A percentile compares a stretch with the other conserved stretches of the same genome.
Conservation (phyloP, 805 yeast genomes). For the Hanseniaspora occidentalis region DNA sequence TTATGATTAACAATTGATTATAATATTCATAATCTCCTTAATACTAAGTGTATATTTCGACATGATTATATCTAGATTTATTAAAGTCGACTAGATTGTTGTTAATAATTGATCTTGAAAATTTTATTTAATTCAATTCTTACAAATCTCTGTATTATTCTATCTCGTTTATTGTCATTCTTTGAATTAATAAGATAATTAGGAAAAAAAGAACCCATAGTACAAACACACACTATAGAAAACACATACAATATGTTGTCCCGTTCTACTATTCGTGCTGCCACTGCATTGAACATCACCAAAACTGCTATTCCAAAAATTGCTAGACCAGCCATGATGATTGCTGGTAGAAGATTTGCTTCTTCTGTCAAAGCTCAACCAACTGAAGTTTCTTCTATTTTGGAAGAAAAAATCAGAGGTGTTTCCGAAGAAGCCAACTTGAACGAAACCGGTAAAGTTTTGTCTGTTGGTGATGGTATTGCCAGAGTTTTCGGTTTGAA, state of each 20-base stretch:
- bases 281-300: constrained; percentile 41
- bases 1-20: too few species aligned
- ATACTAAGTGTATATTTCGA: too few species aligned
- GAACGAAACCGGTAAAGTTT: constrained; percentile 98
- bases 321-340: constrained; percentile 57
- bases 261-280: constrained; percentile 77
- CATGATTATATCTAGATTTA: too few species aligned
- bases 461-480: constrained; percentile 99
- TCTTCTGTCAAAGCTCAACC: constrained; percentile 92
- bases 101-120: background rate
- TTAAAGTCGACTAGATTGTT: too few species aligned
- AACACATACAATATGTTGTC: constrained; percentile 48
- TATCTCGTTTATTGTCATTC: too few species aligned
- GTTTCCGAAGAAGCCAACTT: constrained; percentile 94
- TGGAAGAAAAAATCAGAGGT: constrained; percentile 99
- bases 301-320: constrained; percentile 28
- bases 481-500: constrained; percentile 99
- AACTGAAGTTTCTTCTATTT: constrained; percentile 97
- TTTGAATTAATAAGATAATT: background rate
- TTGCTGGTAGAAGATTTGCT: constrained; percentile 77
- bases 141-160: too few species aligned
- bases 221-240: constrained; percentile 1
- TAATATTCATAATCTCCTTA: too few species aligned
- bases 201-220: background rate
- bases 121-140: background rate